Evolutionary conservation across 768 basidiomycete genomes (phyloP), one percentile per base, ranked within the genome.

Genomic region (Lactarius akahatsu): DNA sequence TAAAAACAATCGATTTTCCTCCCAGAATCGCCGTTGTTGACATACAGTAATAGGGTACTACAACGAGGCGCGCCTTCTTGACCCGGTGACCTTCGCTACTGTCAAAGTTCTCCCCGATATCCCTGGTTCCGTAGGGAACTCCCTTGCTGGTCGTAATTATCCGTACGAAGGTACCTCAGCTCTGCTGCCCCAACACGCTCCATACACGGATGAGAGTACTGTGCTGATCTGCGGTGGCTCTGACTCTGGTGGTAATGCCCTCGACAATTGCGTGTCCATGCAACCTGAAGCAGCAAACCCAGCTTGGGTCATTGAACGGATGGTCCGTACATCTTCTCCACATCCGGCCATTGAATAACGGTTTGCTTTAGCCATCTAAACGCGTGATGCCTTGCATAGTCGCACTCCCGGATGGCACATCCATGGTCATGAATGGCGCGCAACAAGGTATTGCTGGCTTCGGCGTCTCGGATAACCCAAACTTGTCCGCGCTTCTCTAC

Each of bases 301-400:
- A 1, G 81, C 81, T 1, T 93, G 91, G 91, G 80, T 80, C 0
- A 43, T 92, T 11, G 91, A 93, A 73, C 84, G 91, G 57, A 92
- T 92, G 91, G 91, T 90, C 43, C 55, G 85, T 75, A 3, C 20
- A 18, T 26, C 41, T 16, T 15, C 26, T 18, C 2, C 30, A 30
- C 36, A 1, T 56, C 36, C 50, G 32, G 8, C 41, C 30, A 5
- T 43, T 45, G 11, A 41, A 56, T 38, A 52, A 32, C 52, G 10
- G 15, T 0, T 57, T 56, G 41, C 23, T 61, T 1, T 64, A 89
- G 88, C 88, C 88, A 6, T 87, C 86, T 0, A 80, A 80, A 67
- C 86, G 91, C 64, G 91, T 92, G 18, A 87, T 93, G 87, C 78
- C 88, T 2, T 89, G 88, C 78, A 86, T 90, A 76, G 86, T 83